Evolutionary conservation across 2,329 filamentous ascomycete species (phyloP).

Genomic region (Nothophoma quercina): DNA sequence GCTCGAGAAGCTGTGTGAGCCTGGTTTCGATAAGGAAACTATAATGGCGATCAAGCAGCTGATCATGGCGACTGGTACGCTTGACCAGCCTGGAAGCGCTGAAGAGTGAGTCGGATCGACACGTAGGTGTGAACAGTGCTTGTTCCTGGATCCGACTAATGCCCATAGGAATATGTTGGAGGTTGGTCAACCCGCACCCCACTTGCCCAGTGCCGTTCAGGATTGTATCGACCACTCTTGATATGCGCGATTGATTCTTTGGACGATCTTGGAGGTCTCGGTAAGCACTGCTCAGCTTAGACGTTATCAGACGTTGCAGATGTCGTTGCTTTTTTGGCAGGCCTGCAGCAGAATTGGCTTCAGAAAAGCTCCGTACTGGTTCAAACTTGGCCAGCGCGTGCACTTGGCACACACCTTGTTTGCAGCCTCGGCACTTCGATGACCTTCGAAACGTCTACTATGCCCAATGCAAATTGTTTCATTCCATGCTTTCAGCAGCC

Average conservation of each 20-base stretch:
- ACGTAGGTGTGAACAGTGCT: background rate
- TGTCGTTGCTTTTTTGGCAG: background rate
- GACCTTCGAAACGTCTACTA: background rate
- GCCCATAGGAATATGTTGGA: background rate
- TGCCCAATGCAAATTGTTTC: conserved; percentile 4
- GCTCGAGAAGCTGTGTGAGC: conserved; percentile 19
- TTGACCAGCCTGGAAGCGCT: background rate
- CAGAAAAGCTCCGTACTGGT: too few species aligned
- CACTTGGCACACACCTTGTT: too few species aligned
- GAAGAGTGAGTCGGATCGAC: background rate
- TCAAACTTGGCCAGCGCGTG: too few species aligned
- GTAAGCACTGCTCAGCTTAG: background rate
- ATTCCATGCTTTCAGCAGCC: conserved; percentile 7
- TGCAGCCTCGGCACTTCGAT: too few species aligned
- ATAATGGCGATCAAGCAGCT: conserved; percentile 19
- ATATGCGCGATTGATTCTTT: background rate
- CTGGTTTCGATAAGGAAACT: conserved; percentile 20
- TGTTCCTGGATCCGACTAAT: too few species aligned
- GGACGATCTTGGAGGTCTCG: background rate
- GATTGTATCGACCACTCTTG: too few species aligned
- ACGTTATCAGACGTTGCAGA: background rate
- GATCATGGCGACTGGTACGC: background rate
- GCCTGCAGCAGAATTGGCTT: too few species aligned
- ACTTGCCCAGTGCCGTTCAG: too few species aligned
- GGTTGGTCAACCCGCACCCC: background rate